phyloP scores from a whole-genome alignment of 1,284 basidiomycete species.

The Heterobasidion annosum region DNA sequence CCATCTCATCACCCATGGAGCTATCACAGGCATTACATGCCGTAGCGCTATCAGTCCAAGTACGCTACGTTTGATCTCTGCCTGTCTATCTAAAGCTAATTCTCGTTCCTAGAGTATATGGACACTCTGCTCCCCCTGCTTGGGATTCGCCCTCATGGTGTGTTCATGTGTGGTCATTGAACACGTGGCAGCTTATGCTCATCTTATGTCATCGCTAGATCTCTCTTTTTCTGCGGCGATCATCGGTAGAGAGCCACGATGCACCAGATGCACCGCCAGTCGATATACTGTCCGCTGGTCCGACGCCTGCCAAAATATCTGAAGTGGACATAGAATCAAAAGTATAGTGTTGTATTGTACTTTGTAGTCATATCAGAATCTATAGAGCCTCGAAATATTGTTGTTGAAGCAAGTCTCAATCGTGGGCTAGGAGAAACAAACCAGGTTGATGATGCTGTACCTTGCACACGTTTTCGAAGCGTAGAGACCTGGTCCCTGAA shows the following conservation, averaged over 20 bases:
- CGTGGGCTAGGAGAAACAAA: too few species aligned
- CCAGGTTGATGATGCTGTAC: background rate
- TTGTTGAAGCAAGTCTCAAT: background rate
- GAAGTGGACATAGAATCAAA: background rate
- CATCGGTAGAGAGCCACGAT: background rate
- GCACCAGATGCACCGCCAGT: background rate
- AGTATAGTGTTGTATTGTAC: background rate
- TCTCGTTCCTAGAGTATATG: conserved; percentile 14
- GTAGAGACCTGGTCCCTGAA: background rate
- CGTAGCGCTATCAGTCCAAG: conserved; percentile 22
- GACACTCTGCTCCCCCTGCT: conserved; percentile 25
- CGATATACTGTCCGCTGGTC: background rate
- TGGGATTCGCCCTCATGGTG: conserved; percentile 26
- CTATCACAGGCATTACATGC: conserved; percentile 16
- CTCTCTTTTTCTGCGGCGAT: background rate
- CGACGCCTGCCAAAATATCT: background rate
- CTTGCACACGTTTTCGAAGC: conserved; percentile 1
- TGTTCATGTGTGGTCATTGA: conserved; percentile 9
- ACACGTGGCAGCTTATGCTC: background rate
- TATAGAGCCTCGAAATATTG: background rate
- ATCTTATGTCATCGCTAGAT: background rate
- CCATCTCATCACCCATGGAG: conserved; percentile 32
- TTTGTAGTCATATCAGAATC: background rate
- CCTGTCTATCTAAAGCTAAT: conserved; percentile 6
- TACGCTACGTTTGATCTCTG: conserved; percentile 12